These are phyloP conservation scores for Rubroboletus satanas DNA, from an alignment of 768 basidiomycete species.

Conservation along the genomic window DNA sequence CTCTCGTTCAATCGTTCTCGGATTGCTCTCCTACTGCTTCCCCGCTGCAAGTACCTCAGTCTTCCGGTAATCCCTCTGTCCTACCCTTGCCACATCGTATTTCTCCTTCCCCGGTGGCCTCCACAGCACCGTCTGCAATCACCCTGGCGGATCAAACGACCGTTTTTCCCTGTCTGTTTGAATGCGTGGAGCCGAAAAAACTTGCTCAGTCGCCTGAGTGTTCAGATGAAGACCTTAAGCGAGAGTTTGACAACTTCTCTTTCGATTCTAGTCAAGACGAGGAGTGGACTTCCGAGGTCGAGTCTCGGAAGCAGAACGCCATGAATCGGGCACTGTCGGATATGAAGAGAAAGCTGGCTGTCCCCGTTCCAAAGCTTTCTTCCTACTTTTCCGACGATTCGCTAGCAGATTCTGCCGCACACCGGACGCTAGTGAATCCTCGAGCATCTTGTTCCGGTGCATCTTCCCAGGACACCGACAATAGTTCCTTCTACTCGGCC, in stretches of 20 bases:
- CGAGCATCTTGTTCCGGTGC: background rate
- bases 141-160: background rate
- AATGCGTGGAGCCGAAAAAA: background rate
- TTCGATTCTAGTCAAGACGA: constrained; percentile 6
- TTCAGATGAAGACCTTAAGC: constrained; percentile 8
- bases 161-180: background rate
- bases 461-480: background rate
- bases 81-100: too few species aligned
- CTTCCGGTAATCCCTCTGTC: background rate
- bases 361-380: constrained; percentile 11
- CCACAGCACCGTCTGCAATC: background rate
- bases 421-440: background rate
- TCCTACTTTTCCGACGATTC: constrained; percentile 8
- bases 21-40: background rate
- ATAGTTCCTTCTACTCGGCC: background rate
- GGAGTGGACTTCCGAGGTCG: constrained; percentile 15
- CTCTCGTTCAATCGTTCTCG: constrained; percentile 3
- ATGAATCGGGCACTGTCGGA: constrained; percentile 2
- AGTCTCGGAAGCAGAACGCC: constrained; percentile 5
- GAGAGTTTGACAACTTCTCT: constrained; percentile 13
- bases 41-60: background rate
- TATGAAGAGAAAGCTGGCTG: constrained; percentile 6
- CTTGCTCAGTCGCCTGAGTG: background rate
- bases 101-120: background rate
- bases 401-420: background rate